Base-by-base conservation (phyloP, 148 eudicot species). In the Cornus florida region DNA sequence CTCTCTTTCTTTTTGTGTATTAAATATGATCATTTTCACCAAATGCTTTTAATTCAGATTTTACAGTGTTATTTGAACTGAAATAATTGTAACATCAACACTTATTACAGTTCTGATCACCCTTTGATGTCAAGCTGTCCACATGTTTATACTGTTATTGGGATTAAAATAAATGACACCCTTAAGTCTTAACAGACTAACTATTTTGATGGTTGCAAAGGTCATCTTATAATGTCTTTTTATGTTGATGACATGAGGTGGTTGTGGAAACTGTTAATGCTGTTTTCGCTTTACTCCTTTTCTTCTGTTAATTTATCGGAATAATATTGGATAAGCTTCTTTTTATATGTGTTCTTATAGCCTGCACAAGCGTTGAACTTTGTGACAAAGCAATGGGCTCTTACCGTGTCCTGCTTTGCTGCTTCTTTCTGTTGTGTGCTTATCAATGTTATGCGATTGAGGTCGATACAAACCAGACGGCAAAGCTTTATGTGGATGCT, bases 401-500 rank as follows among this genome's bases (percentile, higher is more conserved):
- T 69, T 82, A 76, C 70, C 75, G 72, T 83, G 79, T 84, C 43
- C 81, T 86, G 65, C 53, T 83, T 12, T 79, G 79, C 67, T 75
- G 89, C 65, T 50, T 87, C 19, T 67, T 89, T 74, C 86, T 77
- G 62, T 60, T 84, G 69, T 86, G 77, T 59, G 76, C 74, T 72
- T 82, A 79, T 79, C 73, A 75, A 35, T 82, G 84, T 74, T 73
- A 74, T 78, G 88, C 84, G 77, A 81, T 71, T 71, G 90, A 62
- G 73, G 46, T 76, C 48, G 78, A 79, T 71, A 87, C 84, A 77
- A 84, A 83, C 71, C 92, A 91, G 86, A 88, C 93, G 57, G 91
- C 94, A 69, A 59, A 32, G 62, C 91, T 93, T 28, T 65, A 43
- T 32, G 90, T 95, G 76, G 83, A 95, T 86, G 89, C 90, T 79